Percentiles rank a stretch among this genome's conserved stretches.
phyloP scores from a whole-genome alignment of 805 yeast species.

The Starmerella stigmatis region DNA sequence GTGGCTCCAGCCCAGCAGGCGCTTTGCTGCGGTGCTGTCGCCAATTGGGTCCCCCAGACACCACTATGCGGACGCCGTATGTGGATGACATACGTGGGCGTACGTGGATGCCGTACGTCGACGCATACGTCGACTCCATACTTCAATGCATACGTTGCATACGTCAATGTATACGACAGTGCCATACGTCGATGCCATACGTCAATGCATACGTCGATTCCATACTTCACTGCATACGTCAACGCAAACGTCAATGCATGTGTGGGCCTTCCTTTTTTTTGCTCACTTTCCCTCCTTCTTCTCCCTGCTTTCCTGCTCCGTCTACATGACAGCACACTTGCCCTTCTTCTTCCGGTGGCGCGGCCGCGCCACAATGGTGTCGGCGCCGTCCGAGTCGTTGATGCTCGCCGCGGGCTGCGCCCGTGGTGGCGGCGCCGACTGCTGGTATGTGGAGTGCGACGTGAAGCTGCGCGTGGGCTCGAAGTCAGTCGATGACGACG shows the following conservation, averaged over 20 bases:
- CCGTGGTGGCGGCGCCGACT: not conserved
- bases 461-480: not conserved
- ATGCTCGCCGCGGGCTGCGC: not conserved
- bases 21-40: no score
- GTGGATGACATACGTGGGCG: no score
- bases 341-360: constrained; percentile 5
- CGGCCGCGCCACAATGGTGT: constrained; percentile 5
- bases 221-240: not conserved
- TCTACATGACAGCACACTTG: constrained; percentile 17
- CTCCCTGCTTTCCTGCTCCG: not conserved
- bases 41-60: no score
- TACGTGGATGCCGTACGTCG: no score
- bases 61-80: no score
- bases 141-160: no score
- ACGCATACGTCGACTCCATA: no score
- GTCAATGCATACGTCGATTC: not conserved
- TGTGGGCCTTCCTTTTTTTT: not conserved
- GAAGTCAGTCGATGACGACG: not conserved
- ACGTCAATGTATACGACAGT: no score
- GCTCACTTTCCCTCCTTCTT: not conserved
- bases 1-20: no score
- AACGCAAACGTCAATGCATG: no score
- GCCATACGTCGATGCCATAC: no score
- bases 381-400: constrained; percentile 2
- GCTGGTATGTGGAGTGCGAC: not conserved